Evolutionary conservation across 345 rosid genomes (phyloP).

Genomic region (Odontarrhena argentea): DNA sequence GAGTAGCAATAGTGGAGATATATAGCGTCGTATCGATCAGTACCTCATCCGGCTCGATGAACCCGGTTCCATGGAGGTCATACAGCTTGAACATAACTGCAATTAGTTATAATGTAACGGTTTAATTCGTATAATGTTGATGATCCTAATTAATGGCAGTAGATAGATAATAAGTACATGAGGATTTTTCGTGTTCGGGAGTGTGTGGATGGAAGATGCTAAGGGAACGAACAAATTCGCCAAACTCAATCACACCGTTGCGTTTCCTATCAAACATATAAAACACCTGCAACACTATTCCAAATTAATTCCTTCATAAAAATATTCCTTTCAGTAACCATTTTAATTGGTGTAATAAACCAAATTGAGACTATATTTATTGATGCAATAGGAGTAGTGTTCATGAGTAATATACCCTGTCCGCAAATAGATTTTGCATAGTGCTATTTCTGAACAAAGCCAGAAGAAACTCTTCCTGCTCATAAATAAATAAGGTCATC

Average conservation of each 20-base stretch:
- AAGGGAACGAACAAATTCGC: constrained; percentile 68
- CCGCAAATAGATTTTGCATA: constrained; percentile 50
- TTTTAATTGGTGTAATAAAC: neutral
- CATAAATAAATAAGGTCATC: constrained; percentile 9
- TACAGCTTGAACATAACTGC: constrained; percentile 60
- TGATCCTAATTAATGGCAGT: neutral
- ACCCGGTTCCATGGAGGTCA: constrained; percentile 62
- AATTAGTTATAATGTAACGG: neutral
- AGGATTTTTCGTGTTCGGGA: constrained; percentile 53
- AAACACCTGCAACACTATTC: constrained; percentile 49
- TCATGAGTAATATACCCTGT: constrained; percentile 29
- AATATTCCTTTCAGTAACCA: no score
- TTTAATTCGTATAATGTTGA: neutral
- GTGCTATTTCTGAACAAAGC: constrained; percentile 63
- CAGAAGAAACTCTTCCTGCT: constrained; percentile 73
- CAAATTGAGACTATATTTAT: neutral
- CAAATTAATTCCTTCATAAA: neutral
- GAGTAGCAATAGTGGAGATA: neutral
- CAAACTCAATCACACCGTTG: constrained; percentile 66
- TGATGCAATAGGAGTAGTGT: neutral
- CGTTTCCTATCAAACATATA: constrained; percentile 62
- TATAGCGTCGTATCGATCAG: neutral
- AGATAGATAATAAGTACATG: constrained; percentile 44
- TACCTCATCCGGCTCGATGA: constrained; percentile 64
- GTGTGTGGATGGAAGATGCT: constrained; percentile 74